Evolutionary conservation across 768 basidiomycete genomes (phyloP).

Genomic region (Mycena latifolia): DNA sequence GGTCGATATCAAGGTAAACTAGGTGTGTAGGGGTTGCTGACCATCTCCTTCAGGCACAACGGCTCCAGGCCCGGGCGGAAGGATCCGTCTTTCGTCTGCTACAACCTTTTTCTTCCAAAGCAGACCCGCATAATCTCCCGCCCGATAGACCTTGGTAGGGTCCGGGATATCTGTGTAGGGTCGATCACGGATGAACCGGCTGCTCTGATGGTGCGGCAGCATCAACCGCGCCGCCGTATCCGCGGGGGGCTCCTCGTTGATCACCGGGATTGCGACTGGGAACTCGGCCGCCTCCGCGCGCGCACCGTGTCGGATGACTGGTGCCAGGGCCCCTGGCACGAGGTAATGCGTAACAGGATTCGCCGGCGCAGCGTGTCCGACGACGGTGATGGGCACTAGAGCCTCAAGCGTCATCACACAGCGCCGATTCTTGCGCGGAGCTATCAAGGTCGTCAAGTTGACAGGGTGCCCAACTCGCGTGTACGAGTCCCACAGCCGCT

Average conservation of each 20-base stretch:
- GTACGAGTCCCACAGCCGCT: background rate
- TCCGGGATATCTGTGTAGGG: background rate
- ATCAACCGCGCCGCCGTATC: slow-evolving; percentile 18
- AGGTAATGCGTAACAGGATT: background rate
- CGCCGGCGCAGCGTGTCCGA: background rate
- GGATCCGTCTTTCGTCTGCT: slow-evolving; percentile 4
- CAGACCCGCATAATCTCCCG: slow-evolving; percentile 16
- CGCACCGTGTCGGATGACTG: background rate
- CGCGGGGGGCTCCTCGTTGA: slow-evolving; percentile 7
- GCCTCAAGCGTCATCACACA: background rate
- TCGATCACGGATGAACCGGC: no score
- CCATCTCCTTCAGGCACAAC: background rate
- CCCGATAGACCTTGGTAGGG: background rate
- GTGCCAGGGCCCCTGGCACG: background rate
- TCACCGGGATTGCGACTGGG: background rate
- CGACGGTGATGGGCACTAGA: background rate
- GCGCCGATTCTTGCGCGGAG: background rate
- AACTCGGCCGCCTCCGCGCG: background rate
- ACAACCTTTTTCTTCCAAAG: slow-evolving; percentile 27
- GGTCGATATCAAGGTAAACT: no score
- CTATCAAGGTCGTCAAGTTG: no score
- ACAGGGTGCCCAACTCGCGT: background rate
- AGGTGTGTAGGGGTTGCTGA: background rate
- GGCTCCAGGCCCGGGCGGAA: background rate
- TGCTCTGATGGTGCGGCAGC: background rate